These are phyloP conservation scores for Pyrus communis DNA, from an alignment of 306 rosid genomes.

Conservation along the genomic window DNA sequence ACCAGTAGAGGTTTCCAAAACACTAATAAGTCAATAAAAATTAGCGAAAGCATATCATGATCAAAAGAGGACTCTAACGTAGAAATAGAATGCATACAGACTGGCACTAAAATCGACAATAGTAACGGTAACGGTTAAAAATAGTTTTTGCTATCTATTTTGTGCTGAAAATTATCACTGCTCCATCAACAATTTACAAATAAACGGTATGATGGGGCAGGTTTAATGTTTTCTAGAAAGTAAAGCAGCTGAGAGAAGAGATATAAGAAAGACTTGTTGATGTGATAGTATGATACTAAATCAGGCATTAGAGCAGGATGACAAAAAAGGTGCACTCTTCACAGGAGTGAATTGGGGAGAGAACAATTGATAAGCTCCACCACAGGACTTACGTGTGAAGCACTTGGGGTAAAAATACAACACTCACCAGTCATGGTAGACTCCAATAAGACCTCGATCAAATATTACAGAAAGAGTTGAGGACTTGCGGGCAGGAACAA, in stretches of 20 bases:
- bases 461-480: constrained; percentile 66
- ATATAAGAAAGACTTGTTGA: not conserved
- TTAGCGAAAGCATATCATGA: not conserved
- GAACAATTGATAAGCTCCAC: not conserved
- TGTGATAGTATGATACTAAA: not conserved
- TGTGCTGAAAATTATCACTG: not conserved
- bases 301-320: not conserved
- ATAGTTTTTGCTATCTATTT: not conserved
- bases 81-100: not conserved
- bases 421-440: constrained; percentile 91
- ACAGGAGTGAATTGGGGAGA: not conserved
- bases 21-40: not conserved
- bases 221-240: not conserved
- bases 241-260: not conserved
- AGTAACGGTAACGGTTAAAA: not conserved
- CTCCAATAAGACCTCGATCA: constrained; percentile 91
- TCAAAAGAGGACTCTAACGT: not conserved
- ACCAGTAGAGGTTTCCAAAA: not conserved
- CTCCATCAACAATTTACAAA: not conserved
- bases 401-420: not conserved
- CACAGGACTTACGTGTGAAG: not conserved
- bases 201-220: not conserved
- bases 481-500: constrained; percentile 68
- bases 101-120: not conserved
- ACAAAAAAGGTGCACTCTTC: not conserved